These are phyloP conservation scores for Atkinsonella texensis DNA, from an alignment of 2,329 filamentous ascomycete species.

Conservation along the genomic window DNA sequence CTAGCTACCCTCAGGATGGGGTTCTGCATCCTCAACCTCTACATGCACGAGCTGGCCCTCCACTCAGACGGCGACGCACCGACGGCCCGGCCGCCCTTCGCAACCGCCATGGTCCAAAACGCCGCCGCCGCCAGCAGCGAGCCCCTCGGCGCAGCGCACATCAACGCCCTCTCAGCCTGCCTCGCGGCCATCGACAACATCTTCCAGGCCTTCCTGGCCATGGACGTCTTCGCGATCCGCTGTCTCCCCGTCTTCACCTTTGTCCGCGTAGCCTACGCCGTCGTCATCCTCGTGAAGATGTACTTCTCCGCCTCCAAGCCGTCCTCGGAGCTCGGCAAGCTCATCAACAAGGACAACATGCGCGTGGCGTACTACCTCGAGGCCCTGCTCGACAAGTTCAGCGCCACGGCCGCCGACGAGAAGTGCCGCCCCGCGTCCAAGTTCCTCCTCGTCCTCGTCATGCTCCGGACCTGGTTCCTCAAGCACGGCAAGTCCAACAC, in stretches of 20 bases:
- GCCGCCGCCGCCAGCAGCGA: conserved; percentile 28
- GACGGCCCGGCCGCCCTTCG: conserved; percentile 35
- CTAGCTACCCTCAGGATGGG: conserved; percentile 50
- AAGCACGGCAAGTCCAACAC: conserved; percentile 28
- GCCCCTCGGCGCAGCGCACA: conserved; percentile 38
- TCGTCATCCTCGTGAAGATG: conserved; percentile 63
- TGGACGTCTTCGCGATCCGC: conserved; percentile 47
- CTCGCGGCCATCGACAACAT: conserved; percentile 54
- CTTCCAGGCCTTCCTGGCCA: conserved; percentile 50
- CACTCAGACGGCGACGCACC: conserved; percentile 49
- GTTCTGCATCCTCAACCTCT: conserved; percentile 55
- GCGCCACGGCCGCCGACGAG: conserved; percentile 48
- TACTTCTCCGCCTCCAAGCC: conserved; percentile 55
- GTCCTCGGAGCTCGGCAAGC: conserved; percentile 53
- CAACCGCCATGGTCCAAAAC: conserved; percentile 31
- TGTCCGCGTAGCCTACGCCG: conserved; percentile 58
- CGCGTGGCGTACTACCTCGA: conserved; percentile 56
- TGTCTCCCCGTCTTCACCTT: conserved; percentile 59
- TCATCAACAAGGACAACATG: conserved; percentile 57
- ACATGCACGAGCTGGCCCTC: conserved; percentile 65
- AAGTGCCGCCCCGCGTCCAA: conserved; percentile 55
- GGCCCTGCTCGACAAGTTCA: conserved; percentile 56
- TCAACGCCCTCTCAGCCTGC: conserved; percentile 55
- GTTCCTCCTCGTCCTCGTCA: conserved; percentile 57
- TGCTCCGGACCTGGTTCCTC: conserved; percentile 60